Percentiles rank a stretch among this genome's conserved stretches.
These are phyloP conservation scores for Lobosporangium transversale DNA, from an alignment of 192 early-diverging fungal species.

Conservation along the genomic window DNA sequence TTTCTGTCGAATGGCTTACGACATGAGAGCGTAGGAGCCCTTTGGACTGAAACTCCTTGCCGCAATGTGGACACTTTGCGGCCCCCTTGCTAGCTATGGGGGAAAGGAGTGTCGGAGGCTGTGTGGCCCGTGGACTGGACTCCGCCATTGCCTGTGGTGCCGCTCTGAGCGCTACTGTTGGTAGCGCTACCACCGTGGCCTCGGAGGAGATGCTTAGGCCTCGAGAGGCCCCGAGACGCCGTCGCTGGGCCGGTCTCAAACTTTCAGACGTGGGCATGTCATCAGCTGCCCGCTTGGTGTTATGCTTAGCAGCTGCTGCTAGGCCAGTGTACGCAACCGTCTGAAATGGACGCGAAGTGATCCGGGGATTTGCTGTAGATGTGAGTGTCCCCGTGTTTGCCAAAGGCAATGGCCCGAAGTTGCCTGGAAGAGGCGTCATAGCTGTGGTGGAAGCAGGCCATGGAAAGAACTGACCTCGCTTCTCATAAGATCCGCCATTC, in stretches of 20 bases:
- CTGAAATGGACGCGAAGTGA: no score
- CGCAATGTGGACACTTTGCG: constrained; percentile 16
- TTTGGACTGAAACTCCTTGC: constrained; percentile 28
- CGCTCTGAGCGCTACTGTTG: not conserved
- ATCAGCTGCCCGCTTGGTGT: no score
- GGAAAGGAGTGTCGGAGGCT: constrained; percentile 9
- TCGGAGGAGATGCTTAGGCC: no score
- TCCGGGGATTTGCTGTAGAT: no score
- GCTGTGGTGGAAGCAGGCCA: constrained; percentile 13
- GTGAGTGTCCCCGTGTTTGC: not conserved
- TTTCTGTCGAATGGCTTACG: constrained; percentile 30
- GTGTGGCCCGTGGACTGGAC: not conserved
- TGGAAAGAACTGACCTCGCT: constrained; percentile 9
- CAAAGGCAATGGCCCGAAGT: not conserved
- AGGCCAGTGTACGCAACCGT: no score
- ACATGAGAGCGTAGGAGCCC: constrained; percentile 42
- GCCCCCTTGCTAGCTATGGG: constrained; percentile 12
- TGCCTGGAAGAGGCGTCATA: constrained; percentile 21
- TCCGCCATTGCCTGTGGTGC: not conserved
- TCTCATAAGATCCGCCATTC: constrained; percentile 6
- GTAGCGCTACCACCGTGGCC: no score
- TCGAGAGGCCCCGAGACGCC: no score
- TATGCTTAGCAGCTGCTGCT: no score
- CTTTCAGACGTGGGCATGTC: no score
- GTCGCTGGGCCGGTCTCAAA: no score